These are phyloP conservation scores for Digitaria exilis DNA, from an alignment of 202 grass and related monocot species.

Conservation along the genomic window DNA sequence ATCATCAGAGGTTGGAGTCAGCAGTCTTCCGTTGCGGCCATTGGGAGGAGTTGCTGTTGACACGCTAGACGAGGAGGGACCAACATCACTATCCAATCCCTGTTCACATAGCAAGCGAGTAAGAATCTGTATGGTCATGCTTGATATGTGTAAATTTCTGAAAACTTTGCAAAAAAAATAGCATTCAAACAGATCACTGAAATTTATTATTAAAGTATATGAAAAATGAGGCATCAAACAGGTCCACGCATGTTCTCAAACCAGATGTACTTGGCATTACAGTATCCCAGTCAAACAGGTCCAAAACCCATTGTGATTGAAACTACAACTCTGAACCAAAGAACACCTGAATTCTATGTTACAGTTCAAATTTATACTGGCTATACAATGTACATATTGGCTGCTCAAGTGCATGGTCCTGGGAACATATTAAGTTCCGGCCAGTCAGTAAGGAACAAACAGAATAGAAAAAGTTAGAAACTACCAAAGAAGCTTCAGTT, in stretches of 20 bases:
- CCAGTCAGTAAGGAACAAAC: background rate
- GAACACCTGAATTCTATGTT: background rate
- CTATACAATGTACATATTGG: constrained; percentile 3
- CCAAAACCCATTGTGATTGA: background rate
- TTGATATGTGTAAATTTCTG: constrained; percentile 8
- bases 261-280: background rate
- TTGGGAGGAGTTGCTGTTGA: constrained; percentile 59
- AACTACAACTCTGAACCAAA: constrained; percentile 3
- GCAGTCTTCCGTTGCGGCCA: constrained; percentile 40
- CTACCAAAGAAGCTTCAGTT: background rate
- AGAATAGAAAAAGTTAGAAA: background rate
- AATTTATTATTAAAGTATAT: constrained; percentile 12
- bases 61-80: constrained; percentile 67
- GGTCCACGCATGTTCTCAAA: background rate
- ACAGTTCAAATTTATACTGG: background rate
- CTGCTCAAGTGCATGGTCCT: background rate
- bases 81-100: constrained; percentile 48
- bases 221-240: background rate
- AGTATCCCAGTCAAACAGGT: background rate
- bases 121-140: constrained; percentile 1
- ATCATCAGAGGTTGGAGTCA: constrained; percentile 71
- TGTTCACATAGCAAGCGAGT: constrained; percentile 35
- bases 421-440: background rate
- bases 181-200: constrained; percentile 13
- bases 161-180: constrained; percentile 1